A percentile compares a stretch with the other conserved stretches of the same genome.
Conservation (phyloP, 345 rosid genomes). For the Euphorbia tirucalli region DNA sequence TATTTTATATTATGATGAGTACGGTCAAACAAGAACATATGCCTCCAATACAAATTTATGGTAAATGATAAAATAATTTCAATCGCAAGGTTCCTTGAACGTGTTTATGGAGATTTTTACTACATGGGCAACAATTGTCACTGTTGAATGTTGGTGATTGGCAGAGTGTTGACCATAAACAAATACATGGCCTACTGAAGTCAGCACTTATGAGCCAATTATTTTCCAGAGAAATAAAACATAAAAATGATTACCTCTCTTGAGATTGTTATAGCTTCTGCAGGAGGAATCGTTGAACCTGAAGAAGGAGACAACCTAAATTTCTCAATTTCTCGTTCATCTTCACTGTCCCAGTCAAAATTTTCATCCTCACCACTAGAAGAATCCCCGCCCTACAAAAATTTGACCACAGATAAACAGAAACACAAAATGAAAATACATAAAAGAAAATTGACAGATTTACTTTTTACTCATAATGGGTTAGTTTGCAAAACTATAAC, state of each 20-base stretch:
- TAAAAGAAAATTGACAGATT: background rate
- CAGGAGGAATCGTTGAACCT: conserved; percentile 23
- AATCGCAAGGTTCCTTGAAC: background rate
- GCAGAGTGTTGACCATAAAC: background rate
- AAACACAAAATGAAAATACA: background rate
- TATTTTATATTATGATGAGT: background rate
- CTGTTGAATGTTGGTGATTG: background rate
- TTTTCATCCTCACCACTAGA: conserved; percentile 37
- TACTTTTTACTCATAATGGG: background rate
- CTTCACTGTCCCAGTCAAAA: conserved; percentile 66
- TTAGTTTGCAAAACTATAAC: background rate
- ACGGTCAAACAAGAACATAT: background rate
- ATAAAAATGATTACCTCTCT: conserved; percentile 13
- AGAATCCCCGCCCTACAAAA: conserved; percentile 36
- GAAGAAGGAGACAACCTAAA: conserved; percentile 22
- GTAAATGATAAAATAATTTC: background rate
- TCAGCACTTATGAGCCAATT: background rate
- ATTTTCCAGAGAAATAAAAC: background rate
- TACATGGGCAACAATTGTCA: background rate
- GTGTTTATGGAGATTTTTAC: no score
- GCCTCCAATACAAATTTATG: no score
- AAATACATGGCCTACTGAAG: background rate
- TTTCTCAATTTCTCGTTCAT: conserved; percentile 57
- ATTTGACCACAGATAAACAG: background rate
- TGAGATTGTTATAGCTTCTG: conserved; percentile 21